Base-by-base conservation (phyloP, 2,329 filamentous ascomycete genomes). In the Hypoxylon sp. region DNA sequence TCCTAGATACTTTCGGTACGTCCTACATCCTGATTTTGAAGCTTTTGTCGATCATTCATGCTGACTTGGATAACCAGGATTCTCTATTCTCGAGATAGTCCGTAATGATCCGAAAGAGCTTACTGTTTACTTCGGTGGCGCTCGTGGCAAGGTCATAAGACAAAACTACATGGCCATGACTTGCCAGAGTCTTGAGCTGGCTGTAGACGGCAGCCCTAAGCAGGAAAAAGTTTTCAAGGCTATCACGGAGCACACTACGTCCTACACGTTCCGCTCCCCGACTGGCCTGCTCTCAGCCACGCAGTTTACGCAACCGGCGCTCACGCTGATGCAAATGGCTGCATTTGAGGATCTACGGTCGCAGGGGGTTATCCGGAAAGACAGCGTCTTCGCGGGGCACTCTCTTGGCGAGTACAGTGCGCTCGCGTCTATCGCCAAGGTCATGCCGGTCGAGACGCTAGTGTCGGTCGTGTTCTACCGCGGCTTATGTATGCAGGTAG, bases 91-190 rank as follows among this genome's bases (percentile, higher is more conserved):
- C 5, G 75, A 82, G 11, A 81, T 83, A 47, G 80, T 83, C 2
- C 64, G 73, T 8, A 71, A 78, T 8, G 79, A 83, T 58, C 81
- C 81, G 1, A 81, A 80, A 35, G 62, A 71, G 22, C 68, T 82
- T 3, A 80, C 75, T 0, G 74, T 83, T 13, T 71, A 78, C 61
- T 83, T 83, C 50, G 77, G 80, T 29, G 81, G 81, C 24, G 62
- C 59, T 2, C 73, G 74, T 6, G 80, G 80, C 6, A 69, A 70
- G 5, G 55, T 59, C 9, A 75, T 81, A 11, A 73, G 80, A 14
- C 53, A 77, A 31, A 81, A 80, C 59, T 81, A 81, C 71, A 71
- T 79, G 39, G 57, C 61, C 0, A 74, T 74, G 73, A 66, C 70
- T 22, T 73, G 66, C 46, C 70, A 74, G 59, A 69, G 61, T 58